Conservation (phyloP, 176 grass and related monocot genomes). For the Avena atlantica region DNA sequence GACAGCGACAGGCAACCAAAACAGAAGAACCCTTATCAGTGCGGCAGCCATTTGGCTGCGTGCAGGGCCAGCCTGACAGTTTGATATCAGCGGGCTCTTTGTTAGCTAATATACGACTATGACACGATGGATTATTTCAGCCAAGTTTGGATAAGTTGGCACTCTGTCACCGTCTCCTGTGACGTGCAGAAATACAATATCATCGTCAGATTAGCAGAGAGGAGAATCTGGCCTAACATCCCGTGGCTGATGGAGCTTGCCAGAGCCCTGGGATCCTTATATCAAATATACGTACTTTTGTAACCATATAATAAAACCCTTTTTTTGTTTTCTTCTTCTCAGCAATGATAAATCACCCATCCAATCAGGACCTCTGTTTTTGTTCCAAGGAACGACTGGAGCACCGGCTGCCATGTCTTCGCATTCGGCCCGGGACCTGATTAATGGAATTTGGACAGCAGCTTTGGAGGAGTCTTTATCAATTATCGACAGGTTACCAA, state of each 20-base stretch:
- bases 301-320: neutral
- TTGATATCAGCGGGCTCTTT: neutral
- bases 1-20: constrained; percentile 29
- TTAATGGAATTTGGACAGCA: neutral
- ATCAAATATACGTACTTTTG: neutral
- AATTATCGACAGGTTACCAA: neutral
- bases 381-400: too few relatives aligned
- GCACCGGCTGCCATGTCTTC: neutral
- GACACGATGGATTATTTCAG: neutral
- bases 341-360: neutral
- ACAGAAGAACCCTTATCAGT: neutral
- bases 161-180: neutral
- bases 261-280: neutral
- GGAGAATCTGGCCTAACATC: neutral
- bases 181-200: neutral
- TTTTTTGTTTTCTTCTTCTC: neutral
- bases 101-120: too few relatives aligned
- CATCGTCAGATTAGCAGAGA: neutral
- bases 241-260: neutral
- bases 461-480: neutral
- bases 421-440: neutral
- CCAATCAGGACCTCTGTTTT: neutral
- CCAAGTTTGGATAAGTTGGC: neutral
- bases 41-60: neutral
- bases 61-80: neutral